phyloP scores from a whole-genome alignment of 345 rosid genomes.

The Combretum micranthum region DNA sequence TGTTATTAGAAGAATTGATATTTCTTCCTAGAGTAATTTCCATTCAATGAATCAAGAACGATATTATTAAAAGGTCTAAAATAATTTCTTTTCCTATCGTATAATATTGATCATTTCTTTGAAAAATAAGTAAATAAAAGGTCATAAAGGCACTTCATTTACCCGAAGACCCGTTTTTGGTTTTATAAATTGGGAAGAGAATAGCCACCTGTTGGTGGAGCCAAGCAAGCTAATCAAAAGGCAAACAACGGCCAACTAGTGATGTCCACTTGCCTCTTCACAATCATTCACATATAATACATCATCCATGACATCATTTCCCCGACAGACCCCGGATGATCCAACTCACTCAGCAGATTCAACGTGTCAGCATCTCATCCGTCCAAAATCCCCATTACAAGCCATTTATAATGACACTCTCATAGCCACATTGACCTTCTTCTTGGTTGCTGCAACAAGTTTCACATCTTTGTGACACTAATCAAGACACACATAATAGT shows the following conservation, averaged over 20 bases:
- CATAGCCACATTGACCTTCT: constrained; percentile 10
- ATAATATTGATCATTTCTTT: too few species aligned
- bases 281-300: constrained; percentile 33
- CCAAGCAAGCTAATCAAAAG: constrained; percentile 7
- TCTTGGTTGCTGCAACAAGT: constrained; percentile 4
- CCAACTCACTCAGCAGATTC: constrained; percentile 20
- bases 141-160: too few species aligned
- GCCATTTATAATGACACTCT: constrained; percentile 22
- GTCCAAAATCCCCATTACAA: constrained; percentile 14
- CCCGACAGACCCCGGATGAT: constrained; percentile 41
- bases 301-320: constrained; percentile 53
- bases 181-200: too few species aligned
- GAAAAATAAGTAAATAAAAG: too few species aligned
- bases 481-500: too few species aligned
- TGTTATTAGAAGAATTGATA: too few species aligned
- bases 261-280: constrained; percentile 35
- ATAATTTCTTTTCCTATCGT: too few species aligned
- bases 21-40: too few species aligned
- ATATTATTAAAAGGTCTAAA: too few species aligned
- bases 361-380: constrained; percentile 46
- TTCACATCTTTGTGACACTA: background rate
- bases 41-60: too few species aligned
- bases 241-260: constrained; percentile 24
- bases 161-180: too few species aligned
- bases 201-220: constrained; percentile 8